These are phyloP conservation scores for Leishmania aethiopica DNA, from an alignment of 208 protist genomes.

Conservation along the genomic window DNA sequence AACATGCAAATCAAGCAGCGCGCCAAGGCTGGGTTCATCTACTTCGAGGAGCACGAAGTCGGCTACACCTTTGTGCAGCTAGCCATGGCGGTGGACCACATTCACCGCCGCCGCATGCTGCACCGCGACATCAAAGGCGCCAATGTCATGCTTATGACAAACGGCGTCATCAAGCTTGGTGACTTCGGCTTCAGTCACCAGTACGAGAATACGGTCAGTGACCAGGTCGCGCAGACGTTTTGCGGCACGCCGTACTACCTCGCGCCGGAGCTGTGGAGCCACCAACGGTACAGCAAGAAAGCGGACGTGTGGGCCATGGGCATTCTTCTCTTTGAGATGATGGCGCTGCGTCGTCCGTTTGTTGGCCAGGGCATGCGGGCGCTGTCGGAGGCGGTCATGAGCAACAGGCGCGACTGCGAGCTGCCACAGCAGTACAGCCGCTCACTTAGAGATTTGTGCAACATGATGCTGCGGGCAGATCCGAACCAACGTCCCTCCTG, in stretches of 20 bases:
- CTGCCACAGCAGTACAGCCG: constrained; percentile 63
- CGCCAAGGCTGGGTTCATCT: constrained; percentile 41
- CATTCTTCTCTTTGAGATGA: constrained; percentile 84
- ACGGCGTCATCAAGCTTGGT: constrained; percentile 82
- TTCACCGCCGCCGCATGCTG: constrained; percentile 84
- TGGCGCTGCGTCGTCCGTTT: constrained; percentile 78
- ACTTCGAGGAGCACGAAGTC: constrained; percentile 86
- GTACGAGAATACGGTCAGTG: constrained; percentile 81
- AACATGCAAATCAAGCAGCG: constrained; percentile 83
- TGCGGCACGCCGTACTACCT: constrained; percentile 94
- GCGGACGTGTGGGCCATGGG: constrained; percentile 92
- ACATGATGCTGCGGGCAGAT: constrained; percentile 58
- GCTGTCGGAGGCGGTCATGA: constrained; percentile 56
- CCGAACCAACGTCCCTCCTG: constrained; percentile 54
- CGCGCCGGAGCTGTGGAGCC: constrained; percentile 89
- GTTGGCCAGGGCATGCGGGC: constrained; percentile 76
- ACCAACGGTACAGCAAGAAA: constrained; percentile 92
- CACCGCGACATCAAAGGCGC: constrained; percentile 90
- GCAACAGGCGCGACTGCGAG: constrained; percentile 62
- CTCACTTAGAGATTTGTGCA: constrained; percentile 63
- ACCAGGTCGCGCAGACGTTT: constrained; percentile 78
- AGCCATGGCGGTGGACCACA: constrained; percentile 81
- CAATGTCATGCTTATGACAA: constrained; percentile 86
- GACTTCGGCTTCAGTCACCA: constrained; percentile 87
- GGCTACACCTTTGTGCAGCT: constrained; percentile 86